phyloP scores from a whole-genome alignment of 768 basidiomycete genomes.

The Tulasnella sp. region DNA sequence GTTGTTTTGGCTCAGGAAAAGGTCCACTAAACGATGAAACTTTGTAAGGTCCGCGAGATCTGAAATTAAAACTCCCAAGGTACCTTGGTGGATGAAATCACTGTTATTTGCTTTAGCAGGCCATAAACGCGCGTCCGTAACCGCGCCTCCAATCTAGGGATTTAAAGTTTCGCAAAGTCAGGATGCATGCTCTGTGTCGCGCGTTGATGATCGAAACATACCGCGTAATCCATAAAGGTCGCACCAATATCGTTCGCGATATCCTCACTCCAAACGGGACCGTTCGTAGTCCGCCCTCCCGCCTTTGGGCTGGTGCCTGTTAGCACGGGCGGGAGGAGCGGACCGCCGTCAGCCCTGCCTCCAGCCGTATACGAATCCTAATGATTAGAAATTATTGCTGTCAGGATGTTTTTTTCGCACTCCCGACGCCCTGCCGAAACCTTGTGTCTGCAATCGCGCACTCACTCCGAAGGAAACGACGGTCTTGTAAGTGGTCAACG shows the following conservation, averaged over 20 bases:
- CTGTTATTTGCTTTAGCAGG: slow-evolving; percentile 47
- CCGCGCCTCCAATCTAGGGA: slow-evolving; percentile 39
- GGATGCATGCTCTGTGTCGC: neutral
- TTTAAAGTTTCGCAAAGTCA: neutral
- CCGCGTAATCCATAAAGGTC: slow-evolving; percentile 50
- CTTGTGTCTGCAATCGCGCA: slow-evolving; percentile 30
- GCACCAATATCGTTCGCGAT: slow-evolving; percentile 43
- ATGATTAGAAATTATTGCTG: neutral
- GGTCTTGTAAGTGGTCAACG: slow-evolving; percentile 39
- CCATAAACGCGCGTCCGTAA: slow-evolving; percentile 49
- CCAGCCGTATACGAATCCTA: slow-evolving; percentile 52
- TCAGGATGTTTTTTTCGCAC: neutral
- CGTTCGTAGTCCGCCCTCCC: slow-evolving; percentile 51
- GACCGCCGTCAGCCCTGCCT: slow-evolving; percentile 45
- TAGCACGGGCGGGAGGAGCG: slow-evolving; percentile 43
- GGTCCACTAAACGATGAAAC: slow-evolving; percentile 36
- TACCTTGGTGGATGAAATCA: slow-evolving; percentile 51
- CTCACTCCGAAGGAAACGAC: slow-evolving; percentile 48
- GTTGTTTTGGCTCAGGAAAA: slow-evolving; percentile 46
- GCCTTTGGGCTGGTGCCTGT: slow-evolving; percentile 45
- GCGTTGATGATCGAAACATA: slow-evolving; percentile 32
- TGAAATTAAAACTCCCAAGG: neutral
- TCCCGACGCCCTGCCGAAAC: slow-evolving; percentile 27
- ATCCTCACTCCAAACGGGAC: slow-evolving; percentile 49
- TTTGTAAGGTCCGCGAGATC: neutral